These are phyloP conservation scores for Gossypium thurberi DNA, from an alignment of 345 rosid species.

Conservation along the genomic window DNA sequence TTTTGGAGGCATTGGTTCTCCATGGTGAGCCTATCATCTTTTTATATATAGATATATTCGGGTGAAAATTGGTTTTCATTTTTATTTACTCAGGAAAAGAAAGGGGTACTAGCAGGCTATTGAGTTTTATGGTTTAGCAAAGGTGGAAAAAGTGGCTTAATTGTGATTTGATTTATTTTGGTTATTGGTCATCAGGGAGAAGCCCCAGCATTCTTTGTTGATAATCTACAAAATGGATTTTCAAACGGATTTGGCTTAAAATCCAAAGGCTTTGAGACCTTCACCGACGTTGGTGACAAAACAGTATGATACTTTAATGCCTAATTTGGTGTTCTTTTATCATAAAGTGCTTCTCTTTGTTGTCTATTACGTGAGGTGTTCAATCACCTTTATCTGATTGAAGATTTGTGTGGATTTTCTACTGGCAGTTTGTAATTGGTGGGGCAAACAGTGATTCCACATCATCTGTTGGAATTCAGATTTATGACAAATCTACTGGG, in stretches of 20 bases:
- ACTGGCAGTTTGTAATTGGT: conserved; percentile 64
- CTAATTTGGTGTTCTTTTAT: background rate
- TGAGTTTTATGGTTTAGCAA: background rate
- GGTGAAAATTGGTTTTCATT: background rate
- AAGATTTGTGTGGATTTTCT: conserved; percentile 12
- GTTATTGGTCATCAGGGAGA: conserved; percentile 51
- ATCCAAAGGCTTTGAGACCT: conserved; percentile 36
- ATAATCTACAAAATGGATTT: conserved; percentile 32
- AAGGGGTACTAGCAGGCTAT: background rate
- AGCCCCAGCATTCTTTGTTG: conserved; percentile 58
- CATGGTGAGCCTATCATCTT: conserved; percentile 65
- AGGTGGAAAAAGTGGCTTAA: background rate
- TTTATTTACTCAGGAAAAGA: background rate
- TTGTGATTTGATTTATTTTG: conserved; percentile 11
- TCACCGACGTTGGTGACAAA: conserved; percentile 38
- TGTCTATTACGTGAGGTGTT: conserved; percentile 13
- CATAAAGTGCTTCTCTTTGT: background rate
- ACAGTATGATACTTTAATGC: conserved; percentile 37
- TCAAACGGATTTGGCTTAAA: conserved; percentile 24
- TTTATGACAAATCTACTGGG: conserved; percentile 41
- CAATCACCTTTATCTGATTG: conserved; percentile 14
- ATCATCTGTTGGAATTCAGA: conserved; percentile 46
- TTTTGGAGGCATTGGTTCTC: conserved; percentile 50
- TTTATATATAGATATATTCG: background rate
- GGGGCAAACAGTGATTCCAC: conserved; percentile 41